Conservation (phyloP, 257 asterid species). For the Rehmannia glutinosa region DNA sequence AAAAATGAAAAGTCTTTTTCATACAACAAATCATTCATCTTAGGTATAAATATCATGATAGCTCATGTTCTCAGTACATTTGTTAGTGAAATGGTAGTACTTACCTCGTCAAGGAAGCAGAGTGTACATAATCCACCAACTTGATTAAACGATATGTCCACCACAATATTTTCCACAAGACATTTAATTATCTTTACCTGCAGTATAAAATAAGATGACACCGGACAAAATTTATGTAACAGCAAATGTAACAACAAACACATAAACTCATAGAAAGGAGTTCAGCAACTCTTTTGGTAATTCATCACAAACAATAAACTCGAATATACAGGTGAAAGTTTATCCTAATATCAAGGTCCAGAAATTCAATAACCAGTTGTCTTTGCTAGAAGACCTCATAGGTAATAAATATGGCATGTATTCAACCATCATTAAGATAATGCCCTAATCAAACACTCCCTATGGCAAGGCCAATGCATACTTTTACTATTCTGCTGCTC, state of each 20-base stretch:
- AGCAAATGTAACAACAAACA: background rate
- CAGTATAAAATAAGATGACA: conserved; percentile 11
- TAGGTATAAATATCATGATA: background rate
- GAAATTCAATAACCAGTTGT: background rate
- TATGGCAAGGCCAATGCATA: no score
- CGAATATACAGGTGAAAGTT: background rate
- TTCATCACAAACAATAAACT: background rate
- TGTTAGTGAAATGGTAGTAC: conserved; percentile 11
- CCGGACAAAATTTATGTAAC: background rate
- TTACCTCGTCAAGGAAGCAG: conserved; percentile 88
- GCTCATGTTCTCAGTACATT: background rate
- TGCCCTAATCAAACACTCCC: no score
- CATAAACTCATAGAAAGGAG: background rate
- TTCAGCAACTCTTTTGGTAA: background rate
- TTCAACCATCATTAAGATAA: no score
- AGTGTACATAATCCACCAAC: conserved; percentile 88
- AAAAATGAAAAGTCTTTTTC: background rate
- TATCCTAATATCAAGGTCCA: background rate
- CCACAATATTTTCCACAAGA: conserved; percentile 80
- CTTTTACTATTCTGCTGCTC: no score
- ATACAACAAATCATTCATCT: background rate
- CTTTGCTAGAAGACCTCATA: background rate
- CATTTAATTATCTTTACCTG: conserved; percentile 88
- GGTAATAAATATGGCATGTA: no score
- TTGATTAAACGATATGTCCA: conserved; percentile 89